Conservation (phyloP, 2,329 filamentous ascomycete genomes). For the Epichloe aotearoae region DNA sequence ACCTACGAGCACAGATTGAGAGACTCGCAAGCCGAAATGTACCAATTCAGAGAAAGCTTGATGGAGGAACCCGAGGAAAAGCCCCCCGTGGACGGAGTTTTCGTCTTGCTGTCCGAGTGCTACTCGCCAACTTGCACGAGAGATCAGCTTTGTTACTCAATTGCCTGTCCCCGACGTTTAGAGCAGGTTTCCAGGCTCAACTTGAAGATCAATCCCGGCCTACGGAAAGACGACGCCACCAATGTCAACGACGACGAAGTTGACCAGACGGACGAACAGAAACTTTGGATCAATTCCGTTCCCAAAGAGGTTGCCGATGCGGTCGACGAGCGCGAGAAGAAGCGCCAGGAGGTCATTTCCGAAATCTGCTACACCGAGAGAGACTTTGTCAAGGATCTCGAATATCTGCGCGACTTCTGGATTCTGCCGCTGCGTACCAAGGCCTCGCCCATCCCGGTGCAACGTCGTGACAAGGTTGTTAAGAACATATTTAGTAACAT, state of each 20-base stretch:
- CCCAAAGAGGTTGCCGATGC: constrained; percentile 88
- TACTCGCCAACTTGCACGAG: constrained; percentile 95
- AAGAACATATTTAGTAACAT: constrained; percentile 93
- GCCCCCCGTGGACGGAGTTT: constrained; percentile 75
- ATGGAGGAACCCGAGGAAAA: constrained; percentile 71
- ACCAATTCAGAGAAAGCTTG: constrained; percentile 89
- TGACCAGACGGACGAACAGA: constrained; percentile 86
- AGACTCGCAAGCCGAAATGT: constrained; percentile 89
- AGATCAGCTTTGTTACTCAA: constrained; percentile 94
- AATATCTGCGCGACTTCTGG: constrained; percentile 97
- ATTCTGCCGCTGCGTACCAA: constrained; percentile 78
- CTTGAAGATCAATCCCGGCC: constrained; percentile 77
- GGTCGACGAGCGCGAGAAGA: constrained; percentile 84
- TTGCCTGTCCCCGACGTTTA: constrained; percentile 82
- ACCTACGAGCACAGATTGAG: constrained; percentile 93
- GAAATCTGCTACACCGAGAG: constrained; percentile 98
- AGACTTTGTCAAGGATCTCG: constrained; percentile 97
- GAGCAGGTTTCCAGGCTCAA: constrained; percentile 94
- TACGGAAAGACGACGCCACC: constrained; percentile 51
- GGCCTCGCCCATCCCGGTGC: constrained; percentile 76
- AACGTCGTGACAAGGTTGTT: constrained; percentile 79
- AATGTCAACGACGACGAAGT: constrained; percentile 62
- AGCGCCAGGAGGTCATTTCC: constrained; percentile 94
- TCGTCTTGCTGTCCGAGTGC: constrained; percentile 90
- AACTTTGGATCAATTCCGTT: constrained; percentile 98